Evolutionary conservation across 805 yeast genomes (phyloP).

Genomic region (Schwanniomyces vanrijiae): DNA sequence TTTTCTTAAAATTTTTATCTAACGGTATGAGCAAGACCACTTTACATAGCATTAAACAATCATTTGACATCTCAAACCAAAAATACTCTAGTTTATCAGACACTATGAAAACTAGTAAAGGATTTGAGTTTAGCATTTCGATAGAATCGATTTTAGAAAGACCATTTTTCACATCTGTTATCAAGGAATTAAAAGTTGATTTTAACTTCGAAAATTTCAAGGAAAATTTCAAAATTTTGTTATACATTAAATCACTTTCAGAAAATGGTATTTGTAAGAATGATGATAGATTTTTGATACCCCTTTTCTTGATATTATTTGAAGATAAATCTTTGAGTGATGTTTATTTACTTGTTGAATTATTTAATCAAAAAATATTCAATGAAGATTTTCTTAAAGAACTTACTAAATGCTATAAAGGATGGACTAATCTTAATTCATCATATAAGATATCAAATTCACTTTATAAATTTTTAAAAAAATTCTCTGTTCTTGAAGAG

Average conservation of each 20-base stretch:
- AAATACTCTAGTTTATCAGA: conserved; percentile 26
- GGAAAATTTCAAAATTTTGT: conserved; percentile 26
- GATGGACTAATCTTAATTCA: conserved; percentile 26
- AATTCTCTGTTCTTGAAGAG: conserved; percentile 25
- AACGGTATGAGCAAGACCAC: conserved; percentile 14
- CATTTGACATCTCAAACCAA: conserved; percentile 17
- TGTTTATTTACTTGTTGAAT: conserved; percentile 30
- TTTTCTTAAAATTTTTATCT: conserved; percentile 25
- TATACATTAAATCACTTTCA: conserved; percentile 38
- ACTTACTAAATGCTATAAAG: conserved; percentile 24
- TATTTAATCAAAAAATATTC: conserved; percentile 33
- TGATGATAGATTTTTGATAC: conserved; percentile 41
- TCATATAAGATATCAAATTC: conserved; percentile 16
- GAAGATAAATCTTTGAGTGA: conserved; percentile 20
- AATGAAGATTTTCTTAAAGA: conserved; percentile 23
- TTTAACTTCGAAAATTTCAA: conserved; percentile 15
- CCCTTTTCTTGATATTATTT: conserved; percentile 32
- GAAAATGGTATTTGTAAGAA: conserved; percentile 37
- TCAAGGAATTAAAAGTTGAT: conserved; percentile 12
- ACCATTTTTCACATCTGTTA: conserved; percentile 29
- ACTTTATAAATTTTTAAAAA: conserved; percentile 22
- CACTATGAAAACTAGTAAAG: conserved; percentile 29
- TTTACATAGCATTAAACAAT: conserved; percentile 15
- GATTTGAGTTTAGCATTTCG: conserved; percentile 29
- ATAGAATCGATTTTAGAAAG: conserved; percentile 22